These are phyloP conservation scores for Herpetomonas muscarum DNA, from an alignment of 208 protist genomes.

Conservation along the genomic window DNA sequence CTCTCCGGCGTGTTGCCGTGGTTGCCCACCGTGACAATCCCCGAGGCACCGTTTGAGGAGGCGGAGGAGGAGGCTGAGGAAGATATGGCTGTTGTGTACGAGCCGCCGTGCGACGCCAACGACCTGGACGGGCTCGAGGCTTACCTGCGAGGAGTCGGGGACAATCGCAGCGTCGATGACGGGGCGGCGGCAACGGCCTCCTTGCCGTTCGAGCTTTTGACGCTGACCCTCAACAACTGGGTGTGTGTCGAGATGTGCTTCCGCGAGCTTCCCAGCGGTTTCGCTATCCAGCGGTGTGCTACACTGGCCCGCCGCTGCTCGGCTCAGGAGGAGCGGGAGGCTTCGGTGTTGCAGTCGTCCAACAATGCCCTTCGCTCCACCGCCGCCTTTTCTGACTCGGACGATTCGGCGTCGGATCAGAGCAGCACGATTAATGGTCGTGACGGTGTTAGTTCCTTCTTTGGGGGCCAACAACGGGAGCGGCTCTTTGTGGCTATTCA, in stretches of 20 bases:
- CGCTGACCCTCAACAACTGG: slow-evolving; percentile 59
- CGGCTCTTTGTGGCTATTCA: slow-evolving; percentile 4
- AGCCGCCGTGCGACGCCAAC: not conserved
- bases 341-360: not conserved
- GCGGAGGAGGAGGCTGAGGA: slow-evolving; percentile 1
- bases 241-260: slow-evolving; percentile 35
- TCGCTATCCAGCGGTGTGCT: slow-evolving; percentile 1
- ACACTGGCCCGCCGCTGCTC: not conserved
- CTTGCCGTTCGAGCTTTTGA: slow-evolving; percentile 22
- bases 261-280: slow-evolving; percentile 1
- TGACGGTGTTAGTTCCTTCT: too few relatives aligned
- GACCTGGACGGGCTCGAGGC: not conserved
- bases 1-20: not conserved
- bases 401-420: too few relatives aligned
- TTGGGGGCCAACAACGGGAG: not conserved
- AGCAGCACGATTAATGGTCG: too few relatives aligned
- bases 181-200: not conserved
- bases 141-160: not conserved
- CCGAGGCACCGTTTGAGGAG: not conserved
- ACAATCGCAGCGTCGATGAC: not conserved
- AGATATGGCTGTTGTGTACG: not conserved
- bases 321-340: not conserved
- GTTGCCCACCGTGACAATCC: not conserved
- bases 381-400: too few relatives aligned
- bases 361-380: not conserved